Percentiles rank a stretch among this genome's conserved stretches.
Evolutionary conservation across 164 flowering plant genomes (phyloP).

Genomic region (Warburgia ugandensis): DNA sequence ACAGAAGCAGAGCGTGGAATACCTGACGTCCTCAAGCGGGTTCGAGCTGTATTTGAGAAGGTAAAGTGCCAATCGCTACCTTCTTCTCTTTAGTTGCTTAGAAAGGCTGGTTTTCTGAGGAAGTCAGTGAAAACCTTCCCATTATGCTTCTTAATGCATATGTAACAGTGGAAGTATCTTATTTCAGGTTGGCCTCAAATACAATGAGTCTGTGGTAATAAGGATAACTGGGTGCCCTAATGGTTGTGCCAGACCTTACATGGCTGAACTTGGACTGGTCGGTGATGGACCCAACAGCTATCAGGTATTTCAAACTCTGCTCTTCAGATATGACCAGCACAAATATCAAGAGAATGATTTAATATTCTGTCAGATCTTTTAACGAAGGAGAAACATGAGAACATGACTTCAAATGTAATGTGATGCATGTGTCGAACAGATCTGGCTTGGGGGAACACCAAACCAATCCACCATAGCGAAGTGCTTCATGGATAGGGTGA

Average conservation of each 20-base stretch:
- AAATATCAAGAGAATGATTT: too few relatives aligned
- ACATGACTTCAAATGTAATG: too few relatives aligned
- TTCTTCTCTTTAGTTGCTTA: too few relatives aligned
- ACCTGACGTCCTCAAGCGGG: conserved; percentile 83
- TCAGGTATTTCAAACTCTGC: conserved; percentile 48
- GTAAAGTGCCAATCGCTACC: conserved; percentile 25
- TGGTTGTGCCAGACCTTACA: conserved; percentile 97
- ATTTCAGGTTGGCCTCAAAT: conserved; percentile 80
- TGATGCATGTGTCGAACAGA: conserved; percentile 28
- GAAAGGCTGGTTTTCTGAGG: too few relatives aligned
- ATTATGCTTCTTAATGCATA: too few relatives aligned
- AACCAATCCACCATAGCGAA: conserved; percentile 69
- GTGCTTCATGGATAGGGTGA: conserved; percentile 76
- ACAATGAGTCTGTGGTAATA: conserved; percentile 73
- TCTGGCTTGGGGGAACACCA: conserved; percentile 97
- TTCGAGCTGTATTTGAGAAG: conserved; percentile 88
- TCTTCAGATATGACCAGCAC: not conserved
- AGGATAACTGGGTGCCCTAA: conserved; percentile 98
- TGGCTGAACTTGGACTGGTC: conserved; percentile 99
- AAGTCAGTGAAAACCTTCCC: too few relatives aligned
- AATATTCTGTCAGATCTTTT: not conserved
- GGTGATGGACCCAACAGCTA: conserved; percentile 99
- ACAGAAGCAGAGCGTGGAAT: conserved; percentile 97
- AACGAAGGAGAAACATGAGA: not conserved
- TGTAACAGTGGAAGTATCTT: too few relatives aligned